Base-by-base conservation (phyloP, 768 basidiomycete species). In the Pholiota molesta region DNA sequence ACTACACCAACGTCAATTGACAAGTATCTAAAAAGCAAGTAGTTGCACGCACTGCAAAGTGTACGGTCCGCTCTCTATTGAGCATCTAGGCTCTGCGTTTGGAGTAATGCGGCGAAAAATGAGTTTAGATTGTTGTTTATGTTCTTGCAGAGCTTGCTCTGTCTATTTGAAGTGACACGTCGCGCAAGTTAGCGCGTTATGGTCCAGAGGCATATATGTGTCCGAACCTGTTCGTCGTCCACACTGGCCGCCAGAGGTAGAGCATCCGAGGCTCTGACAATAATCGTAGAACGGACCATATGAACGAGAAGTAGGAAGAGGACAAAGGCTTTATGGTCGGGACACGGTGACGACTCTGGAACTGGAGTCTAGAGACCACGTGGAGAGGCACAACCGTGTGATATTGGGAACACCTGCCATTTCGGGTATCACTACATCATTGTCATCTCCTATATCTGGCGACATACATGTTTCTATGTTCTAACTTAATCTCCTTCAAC, bases 101-200 rank as follows among this genome's bases (percentile, higher is more conserved):
- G 94, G 87, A 28, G 92, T 94, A 70, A 99, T 89, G 40, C 97
- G 88, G 62, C 96, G 86, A 74, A 98, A 98, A 69, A 99, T 90
- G 68, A 99, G 84, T 75, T 99, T 99, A 33, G 96, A 88, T 74
- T 99, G 97, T 68, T 98, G 97, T 74, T 99, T 99, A 81, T 98
- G 95, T 77, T 99, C 97, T 72, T 95, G 94, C 42, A 99, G 80
- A 59, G 90, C 83, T 72, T 92, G 90, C 75, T 99, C 96, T 66
- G 94, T 97, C 97, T 99, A 70, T 61, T 26, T 53, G 7, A 29
- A 62, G 65, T 74, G 70, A 71, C 71, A 72, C 69, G 69, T 70
- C 69, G 63, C 60, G 61, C 42, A 44, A 37, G 61, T 72, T 42
- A 73, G 68, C 60, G 58, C 52, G 35, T 39, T 59, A 47, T 55